These are phyloP conservation scores for Lactarius indigo DNA, from an alignment of 768 basidiomycete species.

Conservation along the genomic window DNA sequence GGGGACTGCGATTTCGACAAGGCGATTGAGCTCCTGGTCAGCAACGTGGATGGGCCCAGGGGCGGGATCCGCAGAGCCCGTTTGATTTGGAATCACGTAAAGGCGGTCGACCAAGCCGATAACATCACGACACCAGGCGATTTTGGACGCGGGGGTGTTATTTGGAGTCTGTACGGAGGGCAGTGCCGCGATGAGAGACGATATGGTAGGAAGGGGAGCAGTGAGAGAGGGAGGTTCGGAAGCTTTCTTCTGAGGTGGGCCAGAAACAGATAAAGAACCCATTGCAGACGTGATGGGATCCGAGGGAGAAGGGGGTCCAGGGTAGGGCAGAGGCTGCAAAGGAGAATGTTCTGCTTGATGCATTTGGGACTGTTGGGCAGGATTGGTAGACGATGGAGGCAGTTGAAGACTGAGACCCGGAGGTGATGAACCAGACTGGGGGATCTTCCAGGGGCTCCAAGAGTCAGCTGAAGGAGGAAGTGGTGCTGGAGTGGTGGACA, in stretches of 20 bases:
- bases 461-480: slow-evolving; percentile 28
- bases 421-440: slow-evolving; percentile 29
- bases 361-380: slow-evolving; percentile 18
- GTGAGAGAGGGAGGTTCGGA: slow-evolving; percentile 50
- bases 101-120: slow-evolving; percentile 69
- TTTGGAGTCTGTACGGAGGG: slow-evolving; percentile 49
- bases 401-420: slow-evolving; percentile 27
- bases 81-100: slow-evolving; percentile 25
- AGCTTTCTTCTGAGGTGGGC: slow-evolving; percentile 27
- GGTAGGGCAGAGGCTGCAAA: not conserved
- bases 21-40: slow-evolving; percentile 56
- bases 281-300: slow-evolving; percentile 27
- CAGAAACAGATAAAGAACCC: slow-evolving; percentile 24
- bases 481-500: slow-evolving; percentile 4
- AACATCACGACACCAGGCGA: slow-evolving; percentile 83
- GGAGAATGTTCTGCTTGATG: not conserved
- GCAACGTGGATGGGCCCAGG: slow-evolving; percentile 51
- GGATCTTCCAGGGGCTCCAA: slow-evolving; percentile 32
- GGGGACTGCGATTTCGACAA: slow-evolving; percentile 62
- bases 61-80: slow-evolving; percentile 37
- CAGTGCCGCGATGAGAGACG: slow-evolving; percentile 52
- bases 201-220: slow-evolving; percentile 62
- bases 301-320: not conserved
- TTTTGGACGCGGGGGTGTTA: slow-evolving; percentile 56
- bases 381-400: slow-evolving; percentile 27